phyloP scores from a whole-genome alignment of 2,329 filamentous ascomycete species.

The Fusarium neocosmosporiellum region DNA sequence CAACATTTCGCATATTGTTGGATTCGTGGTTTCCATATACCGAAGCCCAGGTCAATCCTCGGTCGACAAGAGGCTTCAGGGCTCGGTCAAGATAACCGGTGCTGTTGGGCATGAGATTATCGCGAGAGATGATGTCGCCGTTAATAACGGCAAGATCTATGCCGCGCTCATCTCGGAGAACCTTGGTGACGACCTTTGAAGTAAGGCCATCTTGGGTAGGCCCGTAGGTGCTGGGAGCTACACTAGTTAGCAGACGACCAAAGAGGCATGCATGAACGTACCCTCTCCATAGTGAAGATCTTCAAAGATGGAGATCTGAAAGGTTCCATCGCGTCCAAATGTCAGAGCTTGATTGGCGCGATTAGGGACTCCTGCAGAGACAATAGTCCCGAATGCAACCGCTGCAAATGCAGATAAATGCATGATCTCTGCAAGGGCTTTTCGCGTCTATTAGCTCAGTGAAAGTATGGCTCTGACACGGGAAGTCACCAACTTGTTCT shows the following conservation, averaged over 20 bases:
- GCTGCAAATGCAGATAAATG: background rate
- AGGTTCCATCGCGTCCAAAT: constrained; percentile 58
- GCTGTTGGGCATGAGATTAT: constrained; percentile 63
- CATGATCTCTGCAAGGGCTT: background rate
- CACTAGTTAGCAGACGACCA: background rate
- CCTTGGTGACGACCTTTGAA: constrained; percentile 1
- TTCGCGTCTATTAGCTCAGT: background rate
- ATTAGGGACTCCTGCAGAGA: background rate
- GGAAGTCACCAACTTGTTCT: background rate
- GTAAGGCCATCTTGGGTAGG: constrained; percentile 26
- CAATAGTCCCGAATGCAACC: background rate
- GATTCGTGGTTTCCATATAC: constrained; percentile 79
- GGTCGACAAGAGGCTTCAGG: constrained; percentile 65
- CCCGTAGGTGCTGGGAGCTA: constrained; percentile 18
- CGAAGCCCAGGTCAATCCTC: constrained; percentile 69
- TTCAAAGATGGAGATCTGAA: constrained; percentile 70
- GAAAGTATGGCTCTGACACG: background rate
- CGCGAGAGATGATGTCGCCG: constrained; percentile 76
- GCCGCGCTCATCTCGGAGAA: constrained; percentile 8
- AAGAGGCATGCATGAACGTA: constrained; percentile 42
- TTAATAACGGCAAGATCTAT: constrained; percentile 72
- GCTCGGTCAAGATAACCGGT: constrained; percentile 68
- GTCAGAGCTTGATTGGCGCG: constrained; percentile 21
- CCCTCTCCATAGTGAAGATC: constrained; percentile 80
- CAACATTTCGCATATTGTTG: constrained; percentile 66